Conservation (phyloP, 2,329 filamentous ascomycete genomes). For the Sarocladium brachiariae region DNA sequence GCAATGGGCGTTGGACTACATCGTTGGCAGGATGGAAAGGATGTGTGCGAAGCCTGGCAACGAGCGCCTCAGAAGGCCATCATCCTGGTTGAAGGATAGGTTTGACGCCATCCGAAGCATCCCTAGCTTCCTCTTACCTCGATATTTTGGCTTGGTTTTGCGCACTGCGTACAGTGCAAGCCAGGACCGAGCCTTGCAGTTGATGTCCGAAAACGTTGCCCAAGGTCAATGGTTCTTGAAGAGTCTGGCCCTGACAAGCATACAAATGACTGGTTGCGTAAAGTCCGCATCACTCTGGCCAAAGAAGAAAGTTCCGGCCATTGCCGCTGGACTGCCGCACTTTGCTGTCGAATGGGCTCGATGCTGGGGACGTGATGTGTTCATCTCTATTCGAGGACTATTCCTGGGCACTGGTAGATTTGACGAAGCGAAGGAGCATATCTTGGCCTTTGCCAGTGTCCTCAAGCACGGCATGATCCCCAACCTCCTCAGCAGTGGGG, state of each 20-base stretch:
- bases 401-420: constrained; percentile 85
- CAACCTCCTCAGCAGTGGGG: constrained; percentile 82
- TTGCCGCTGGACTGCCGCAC: constrained; percentile 89
- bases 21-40: constrained; percentile 68
- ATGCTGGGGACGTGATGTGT: constrained; percentile 96
- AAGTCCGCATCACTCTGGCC: constrained; percentile 90
- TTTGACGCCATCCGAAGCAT: constrained; percentile 81
- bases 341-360: constrained; percentile 91
- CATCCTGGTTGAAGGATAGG: constrained; percentile 73
- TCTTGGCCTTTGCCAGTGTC: constrained; percentile 89
- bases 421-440: constrained; percentile 85
- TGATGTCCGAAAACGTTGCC: constrained; percentile 71
- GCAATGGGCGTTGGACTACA: constrained; percentile 88
- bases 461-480: constrained; percentile 98
- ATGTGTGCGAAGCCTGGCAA: constrained; percentile 59
- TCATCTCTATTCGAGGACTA: constrained; percentile 90
- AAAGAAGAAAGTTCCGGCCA: constrained; percentile 71
- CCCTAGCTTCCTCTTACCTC: constrained; percentile 81
- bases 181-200: constrained; percentile 66
- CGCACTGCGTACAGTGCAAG: constrained; percentile 83
- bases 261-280: constrained; percentile 84
- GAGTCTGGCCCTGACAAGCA: constrained; percentile 80
- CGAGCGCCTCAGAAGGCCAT: constrained; percentile 54
- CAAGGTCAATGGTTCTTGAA: constrained; percentile 85
- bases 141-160: constrained; percentile 87